Evolutionary conservation across 2,329 filamentous ascomycete genomes (phyloP).

Genomic region (Diaporthe amygdali): DNA sequence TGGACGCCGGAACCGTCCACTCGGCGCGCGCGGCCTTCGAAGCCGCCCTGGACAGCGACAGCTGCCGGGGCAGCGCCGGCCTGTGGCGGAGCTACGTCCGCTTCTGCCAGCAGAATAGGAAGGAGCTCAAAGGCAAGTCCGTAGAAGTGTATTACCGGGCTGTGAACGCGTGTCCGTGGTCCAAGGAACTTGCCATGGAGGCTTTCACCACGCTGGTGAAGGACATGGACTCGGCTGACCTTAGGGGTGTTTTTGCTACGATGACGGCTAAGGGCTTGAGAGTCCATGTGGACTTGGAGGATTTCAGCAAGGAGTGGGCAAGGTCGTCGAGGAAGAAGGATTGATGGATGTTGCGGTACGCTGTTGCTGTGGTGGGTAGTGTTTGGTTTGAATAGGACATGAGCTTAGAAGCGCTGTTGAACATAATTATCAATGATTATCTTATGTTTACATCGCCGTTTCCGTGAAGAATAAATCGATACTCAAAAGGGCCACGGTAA

Average conservation of each 20-base stretch:
- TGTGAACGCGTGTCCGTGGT: constrained; percentile 53
- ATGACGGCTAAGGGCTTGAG: constrained; percentile 55
- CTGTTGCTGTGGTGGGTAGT: neutral
- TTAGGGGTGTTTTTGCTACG: constrained; percentile 53
- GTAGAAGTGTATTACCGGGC: constrained; percentile 56
- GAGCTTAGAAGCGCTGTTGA: no score
- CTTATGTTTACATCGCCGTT: no score
- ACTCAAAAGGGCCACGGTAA: no score
- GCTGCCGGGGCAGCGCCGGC: constrained; percentile 43
- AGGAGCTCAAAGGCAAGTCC: constrained; percentile 44
- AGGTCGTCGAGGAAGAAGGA: constrained; percentile 11
- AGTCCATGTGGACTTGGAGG: constrained; percentile 57
- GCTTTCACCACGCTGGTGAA: constrained; percentile 51
- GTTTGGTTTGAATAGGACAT: neutral
- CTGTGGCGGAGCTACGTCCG: constrained; percentile 58
- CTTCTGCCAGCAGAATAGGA: constrained; percentile 45
- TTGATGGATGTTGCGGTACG: neutral
- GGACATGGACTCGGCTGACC: constrained; percentile 52
- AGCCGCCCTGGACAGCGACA: constrained; percentile 49
- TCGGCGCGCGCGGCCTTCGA: constrained; percentile 58
- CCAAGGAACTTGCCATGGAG: constrained; percentile 56
- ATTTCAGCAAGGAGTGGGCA: constrained; percentile 45
- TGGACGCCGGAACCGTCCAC: constrained; percentile 52
- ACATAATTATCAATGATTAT: no score
- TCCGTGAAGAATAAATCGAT: no score